Evolutionary conservation across 805 yeast genomes (phyloP), one percentile per base, ranked within the genome.

Genomic region (fission yeast (Schizosaccharomyces pombe)): DNA sequence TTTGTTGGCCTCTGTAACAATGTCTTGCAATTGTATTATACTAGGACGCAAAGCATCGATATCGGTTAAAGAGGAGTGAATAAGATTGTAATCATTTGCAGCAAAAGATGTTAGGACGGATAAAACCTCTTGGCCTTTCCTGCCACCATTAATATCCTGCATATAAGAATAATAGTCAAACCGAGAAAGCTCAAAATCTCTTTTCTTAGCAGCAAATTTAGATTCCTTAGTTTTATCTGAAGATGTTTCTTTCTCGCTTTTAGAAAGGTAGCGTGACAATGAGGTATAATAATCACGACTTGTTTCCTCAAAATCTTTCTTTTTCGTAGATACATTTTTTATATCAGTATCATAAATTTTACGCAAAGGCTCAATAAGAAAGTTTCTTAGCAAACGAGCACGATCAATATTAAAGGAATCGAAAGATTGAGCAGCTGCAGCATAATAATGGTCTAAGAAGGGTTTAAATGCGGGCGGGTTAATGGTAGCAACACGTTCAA

Each of bases 271-370:
- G n/a, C 72, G 60, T 12, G 71, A 63, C 53, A 70, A 63, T 72
- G 73, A 70, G 33, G 70, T 62, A 58, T 70, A 70, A 58, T 70
- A 70, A 57, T 70, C 72, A 29, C 64, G 60, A 16, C 71, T 67
- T 53, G 68, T 71, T 52, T 71, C 74, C 54, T 71, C 74, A 60
- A 70, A 70, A 49, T 70, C 73, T 33, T 22, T 43, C 14, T 26
- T 19, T 43, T 43, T 43, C 2, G 30, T 14, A n/a, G 19, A 22
- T 4, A 29, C 67, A 14, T 63, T 53, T 58, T 70, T 70, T 57
- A 70, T 65, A 32, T 70, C 74, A 52, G 56, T 60, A 29, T 71
- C 74, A 59, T 70, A 70, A 26, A 69, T 57, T 57, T 52, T 63
- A 62, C 58, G 62, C 63, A 58, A 60, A 62, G 26, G 62, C 66